Percentiles rank a stretch among this genome's conserved stretches.
These are phyloP conservation scores for Phialemoniopsis sp. DNA, from an alignment of 2,329 filamentous ascomycete genomes.

Conservation along the genomic window DNA sequence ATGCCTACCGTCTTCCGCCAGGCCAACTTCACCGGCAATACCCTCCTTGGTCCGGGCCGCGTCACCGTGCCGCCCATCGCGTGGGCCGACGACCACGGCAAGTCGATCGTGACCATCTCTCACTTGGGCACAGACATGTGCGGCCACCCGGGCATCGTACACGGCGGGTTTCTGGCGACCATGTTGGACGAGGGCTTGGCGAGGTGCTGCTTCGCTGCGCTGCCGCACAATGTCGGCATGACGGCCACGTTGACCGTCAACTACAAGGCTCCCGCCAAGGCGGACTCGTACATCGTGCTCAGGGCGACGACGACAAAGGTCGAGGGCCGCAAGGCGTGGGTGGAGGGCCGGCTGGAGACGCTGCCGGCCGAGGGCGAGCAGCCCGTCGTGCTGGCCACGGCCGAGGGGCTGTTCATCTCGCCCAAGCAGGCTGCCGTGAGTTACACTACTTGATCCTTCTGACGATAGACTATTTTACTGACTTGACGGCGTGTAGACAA, in stretches of 20 bases:
- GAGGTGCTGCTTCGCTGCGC: conserved; percentile 79
- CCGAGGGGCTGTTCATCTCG: conserved; percentile 82
- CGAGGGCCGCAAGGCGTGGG: conserved; percentile 92
- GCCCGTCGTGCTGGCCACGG: conserved; percentile 71
- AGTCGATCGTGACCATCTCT: conserved; percentile 65
- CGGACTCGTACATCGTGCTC: conserved; percentile 72
- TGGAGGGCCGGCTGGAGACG: conserved; percentile 81
- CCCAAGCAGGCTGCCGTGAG: conserved; percentile 76
- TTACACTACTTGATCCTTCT: no score
- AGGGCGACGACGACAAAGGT: conserved; percentile 77
- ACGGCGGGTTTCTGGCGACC: conserved; percentile 88
- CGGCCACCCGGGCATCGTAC: conserved; percentile 85
- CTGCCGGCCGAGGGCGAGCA: conserved; percentile 60
- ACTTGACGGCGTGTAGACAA: conserved; percentile 17
- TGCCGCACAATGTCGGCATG: conserved; percentile 81
- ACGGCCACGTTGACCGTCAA: conserved; percentile 82
- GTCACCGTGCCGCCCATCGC: conserved; percentile 78
- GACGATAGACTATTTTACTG: background rate
- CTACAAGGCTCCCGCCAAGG: conserved; percentile 77
- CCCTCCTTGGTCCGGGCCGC: conserved; percentile 68
- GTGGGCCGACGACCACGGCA: conserved; percentile 69
- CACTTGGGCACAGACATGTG: conserved; percentile 79
- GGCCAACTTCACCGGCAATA: conserved; percentile 79
- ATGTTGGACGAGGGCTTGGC: conserved; percentile 88
- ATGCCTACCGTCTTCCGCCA: conserved; percentile 66